Base-by-base conservation (phyloP, 805 yeast genomes). In the Candida easanensis region DNA sequence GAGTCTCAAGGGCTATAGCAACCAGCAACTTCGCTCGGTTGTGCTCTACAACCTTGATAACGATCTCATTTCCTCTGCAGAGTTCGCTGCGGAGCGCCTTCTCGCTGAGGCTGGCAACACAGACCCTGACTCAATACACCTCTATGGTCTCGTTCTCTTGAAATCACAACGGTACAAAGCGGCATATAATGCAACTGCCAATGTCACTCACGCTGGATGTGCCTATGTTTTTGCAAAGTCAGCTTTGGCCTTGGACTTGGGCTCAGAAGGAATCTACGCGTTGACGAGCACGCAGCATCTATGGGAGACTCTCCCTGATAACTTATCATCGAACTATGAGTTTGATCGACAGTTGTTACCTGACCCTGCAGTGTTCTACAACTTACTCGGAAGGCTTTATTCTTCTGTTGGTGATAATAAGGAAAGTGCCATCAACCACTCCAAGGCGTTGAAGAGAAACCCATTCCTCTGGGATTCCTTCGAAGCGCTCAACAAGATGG, bases 381-480 rank as follows among this genome's bases (percentile, higher is more conserved):
- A 77, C 47, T 57, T 89, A 15, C 62, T 88, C 49, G 98, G 95
- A 0, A 82, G 80, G 48, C 68, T 90, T 35, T 80, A 82, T 54
- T 63, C 65, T 16, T 70, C 73, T 7, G 63, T 71, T 7, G 86
- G 84, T 19, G 88, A 84, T 56, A 57, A 68, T 5, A 76, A 79
- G 51, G 80, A 82, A 44, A 81, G 93, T 44, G 74, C 84, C 0
- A 64, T 82, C 37, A 76, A 79, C 54, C 86, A 82, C 59, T 74
- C 87, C 0, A 78, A 75, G 50, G 87, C 91, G 1, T 70, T 88
- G 44, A 78, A 79, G 46, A 64, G 73, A 49, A 86, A 93, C 58
- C 96, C 95, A 15, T 87, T 71, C 57, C 73, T 88, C 32, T 88
- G 93, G 77, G 97, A 88, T 58, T 88, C 97, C 0, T 81, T 88